These are phyloP conservation scores for Aspergillus novofumigatus DNA, from an alignment of 2,329 filamentous ascomycete genomes.

Conservation along the genomic window DNA sequence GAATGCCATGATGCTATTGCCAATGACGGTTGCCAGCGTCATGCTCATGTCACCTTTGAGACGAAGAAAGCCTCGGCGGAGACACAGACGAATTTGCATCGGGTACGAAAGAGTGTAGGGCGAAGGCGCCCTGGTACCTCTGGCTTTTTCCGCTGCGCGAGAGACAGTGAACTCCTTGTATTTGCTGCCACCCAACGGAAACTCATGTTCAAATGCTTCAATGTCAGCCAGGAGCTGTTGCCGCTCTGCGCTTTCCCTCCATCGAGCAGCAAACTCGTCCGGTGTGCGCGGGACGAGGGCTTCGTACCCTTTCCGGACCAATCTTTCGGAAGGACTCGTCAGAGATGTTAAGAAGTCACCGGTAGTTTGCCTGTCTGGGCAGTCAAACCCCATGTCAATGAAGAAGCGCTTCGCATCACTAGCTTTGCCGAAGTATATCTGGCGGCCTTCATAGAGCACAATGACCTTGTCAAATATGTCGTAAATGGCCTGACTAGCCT, in stretches of 20 bases:
- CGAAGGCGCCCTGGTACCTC: conserved; percentile 56
- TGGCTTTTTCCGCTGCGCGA: conserved; percentile 38
- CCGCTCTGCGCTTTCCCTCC: conserved; percentile 51
- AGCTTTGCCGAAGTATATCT: conserved; percentile 70
- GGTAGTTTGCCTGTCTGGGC: conserved; percentile 62
- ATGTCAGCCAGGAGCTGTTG: conserved; percentile 37
- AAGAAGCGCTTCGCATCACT: conserved; percentile 60
- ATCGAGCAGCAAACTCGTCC: conserved; percentile 60
- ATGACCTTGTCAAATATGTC: conserved; percentile 66
- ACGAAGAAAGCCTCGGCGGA: conserved; percentile 73
- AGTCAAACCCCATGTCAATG: conserved; percentile 64
- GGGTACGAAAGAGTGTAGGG: conserved; percentile 75
- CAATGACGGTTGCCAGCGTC: conserved; percentile 59
- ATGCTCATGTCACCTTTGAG: conserved; percentile 70
- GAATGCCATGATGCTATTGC: conserved; percentile 68
- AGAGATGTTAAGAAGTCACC: conserved; percentile 67
- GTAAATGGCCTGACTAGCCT: conserved; percentile 43
- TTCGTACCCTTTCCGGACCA: conserved; percentile 55
- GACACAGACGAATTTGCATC: conserved; percentile 72
- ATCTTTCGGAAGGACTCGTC: conserved; percentile 59
- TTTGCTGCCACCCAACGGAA: conserved; percentile 33
- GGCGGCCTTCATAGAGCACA: conserved; percentile 67
- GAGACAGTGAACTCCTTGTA: conserved; percentile 35
- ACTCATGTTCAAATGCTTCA: conserved; percentile 34
- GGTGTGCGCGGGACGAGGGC: conserved; percentile 60